Evolutionary conservation across 2,329 filamentous ascomycete species (phyloP).

Genomic region (Pseudogymnoascus sp.): DNA sequence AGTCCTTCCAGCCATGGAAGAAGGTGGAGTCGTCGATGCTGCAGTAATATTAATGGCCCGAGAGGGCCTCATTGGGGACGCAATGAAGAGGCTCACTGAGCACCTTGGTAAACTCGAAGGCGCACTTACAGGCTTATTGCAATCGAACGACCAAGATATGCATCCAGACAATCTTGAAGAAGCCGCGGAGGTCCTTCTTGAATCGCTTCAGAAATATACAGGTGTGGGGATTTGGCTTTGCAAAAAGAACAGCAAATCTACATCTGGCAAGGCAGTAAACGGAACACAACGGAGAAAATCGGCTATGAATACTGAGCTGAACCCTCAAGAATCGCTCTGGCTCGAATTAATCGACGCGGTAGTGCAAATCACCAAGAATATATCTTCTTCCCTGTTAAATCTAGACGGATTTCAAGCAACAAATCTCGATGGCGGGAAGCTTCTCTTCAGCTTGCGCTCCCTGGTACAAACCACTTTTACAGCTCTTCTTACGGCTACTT

Average conservation of each 20-base stretch:
- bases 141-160: slow-evolving; percentile 49
- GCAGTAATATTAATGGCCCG: slow-evolving; percentile 85
- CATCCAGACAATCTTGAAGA: slow-evolving; percentile 51
- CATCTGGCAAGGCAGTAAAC: slow-evolving; percentile 16
- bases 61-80: slow-evolving; percentile 74
- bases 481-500: slow-evolving; percentile 71
- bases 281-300: slow-evolving; percentile 37
- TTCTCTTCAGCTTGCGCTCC: slow-evolving; percentile 62
- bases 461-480: slow-evolving; percentile 89
- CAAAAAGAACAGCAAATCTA: slow-evolving; percentile 68
- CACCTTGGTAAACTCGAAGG: slow-evolving; percentile 76
- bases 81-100: slow-evolving; percentile 76
- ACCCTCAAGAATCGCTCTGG: slow-evolving; percentile 51
- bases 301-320: slow-evolving; percentile 37
- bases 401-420: slow-evolving; percentile 22
- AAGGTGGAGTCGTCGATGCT: slow-evolving; percentile 83
- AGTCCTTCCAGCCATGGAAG: slow-evolving; percentile 80
- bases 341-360: slow-evolving; percentile 53
- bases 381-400: slow-evolving; percentile 49
- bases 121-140: slow-evolving; percentile 66
- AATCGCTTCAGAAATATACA: slow-evolving; percentile 78
- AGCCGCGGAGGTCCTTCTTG: slow-evolving; percentile 65
- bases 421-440: slow-evolving; percentile 48
- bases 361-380: slow-evolving; percentile 56
- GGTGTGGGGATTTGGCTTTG: slow-evolving; percentile 95